Evolutionary conservation across 2,329 filamentous ascomycete species (phyloP), one percentile per base, ranked within the genome.

Genomic region (Juglanconis oblonga): DNA sequence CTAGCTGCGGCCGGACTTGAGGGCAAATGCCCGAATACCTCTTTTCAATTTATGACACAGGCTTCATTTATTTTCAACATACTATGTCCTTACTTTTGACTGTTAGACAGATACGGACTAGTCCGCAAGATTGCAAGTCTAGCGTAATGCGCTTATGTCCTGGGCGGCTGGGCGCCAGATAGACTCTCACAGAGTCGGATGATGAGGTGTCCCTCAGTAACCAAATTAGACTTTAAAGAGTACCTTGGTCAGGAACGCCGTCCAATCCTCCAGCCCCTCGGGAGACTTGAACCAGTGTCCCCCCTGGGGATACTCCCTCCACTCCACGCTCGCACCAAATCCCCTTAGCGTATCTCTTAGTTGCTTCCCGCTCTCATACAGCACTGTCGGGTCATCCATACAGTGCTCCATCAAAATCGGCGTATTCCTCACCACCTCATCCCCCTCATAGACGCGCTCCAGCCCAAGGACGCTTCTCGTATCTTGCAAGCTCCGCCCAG

Each of bases 381-480:
- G 64, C 0, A 81, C 75, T 6, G 77, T 62, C 1, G 73, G 71
- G 61, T 81, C 79, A 51, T 81, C 74, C 1, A 65, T 62, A 54
- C 77, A 80, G 62, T 82, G 79, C 54, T 78, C 72, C 2, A 81
- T 66, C 54, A 82, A 69, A 6, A 78, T 65, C 0, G 78, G 79
- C 52, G 78, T 81, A 11, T 73, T 71, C 29, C 66, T 64, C n/a
- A 80, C n/a, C 1, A 76, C 67, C 9, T 67, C 64, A 52, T 73
- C 64, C 45, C 71, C 65, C 6, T 45, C 64, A 0, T 70, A 64
- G 0, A 52, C 64, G 17, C 61, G 64, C 1, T 67, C 63, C 31
- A 77, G 52, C 2, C 64, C 65, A 4, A 80, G 64, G 0, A 73
- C 59, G 40, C 66, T 65, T 49, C 76, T 66, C 56, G 55, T 55